Base-by-base conservation (phyloP, 495 filamentous ascomycete species). In the Penicillium flavigenum region DNA sequence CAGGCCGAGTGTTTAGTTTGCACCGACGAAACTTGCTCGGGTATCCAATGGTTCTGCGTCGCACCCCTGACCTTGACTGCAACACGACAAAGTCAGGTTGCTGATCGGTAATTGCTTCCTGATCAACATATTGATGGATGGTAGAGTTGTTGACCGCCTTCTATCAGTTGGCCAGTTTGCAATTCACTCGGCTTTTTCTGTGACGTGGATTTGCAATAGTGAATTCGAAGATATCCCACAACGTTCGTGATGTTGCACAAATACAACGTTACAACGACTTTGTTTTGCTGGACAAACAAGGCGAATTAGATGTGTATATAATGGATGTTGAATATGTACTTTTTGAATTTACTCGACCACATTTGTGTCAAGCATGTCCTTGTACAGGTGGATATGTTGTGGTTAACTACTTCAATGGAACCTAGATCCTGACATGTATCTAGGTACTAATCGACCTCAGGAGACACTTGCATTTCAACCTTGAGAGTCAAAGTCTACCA, bases 1-100 rank as follows among this genome's bases (percentile, higher is more conserved):
- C 42, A 26, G 14, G 11, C 42, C 11, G 29, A n/a, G 11, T 12
- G 12, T 36, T 31, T 19, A 22, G 22, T 17, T 46, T 47, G 56
- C 54, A 31, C 34, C 17, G 50, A 52, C 31, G 22, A 41, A 31
- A 42, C 44, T 59, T 47, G 47, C 54, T 54, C 61, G 39, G 50
- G 36, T 60, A 57, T 56, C 59, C 49, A 58, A 56, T 59, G 49
- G 44, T 51, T 27, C 42, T 24, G 47, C 51, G 32, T 42, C 44
- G 49, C 24, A 36, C 54, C 39, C 45, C 17, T 58, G 51, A 51
- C 57, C 22, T 39, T 26, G 20, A 54, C 42, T 32, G 16, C 16
- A 29, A 56, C 46, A 38, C 27, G 48, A 20, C 5, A 29, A 47
- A 45, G 22, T 27, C 38, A 20, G 43, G 20, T 17, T 19, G 44